A percentile compares a stretch with the other conserved stretches of the same genome.
phyloP scores from a whole-genome alignment of 164 flowering plant genomes.

The Berberis thunbergii region DNA sequence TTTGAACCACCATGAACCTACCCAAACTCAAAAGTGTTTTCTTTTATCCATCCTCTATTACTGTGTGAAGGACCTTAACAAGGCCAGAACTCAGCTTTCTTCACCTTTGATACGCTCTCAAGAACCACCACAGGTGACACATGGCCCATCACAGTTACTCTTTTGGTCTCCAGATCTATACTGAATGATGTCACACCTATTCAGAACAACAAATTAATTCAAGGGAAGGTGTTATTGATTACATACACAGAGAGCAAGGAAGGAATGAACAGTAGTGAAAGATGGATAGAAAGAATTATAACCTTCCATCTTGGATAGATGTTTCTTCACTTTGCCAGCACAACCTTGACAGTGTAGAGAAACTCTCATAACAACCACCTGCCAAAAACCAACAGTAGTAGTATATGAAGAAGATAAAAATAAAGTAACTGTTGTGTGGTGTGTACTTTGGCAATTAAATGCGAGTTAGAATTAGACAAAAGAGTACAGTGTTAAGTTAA shows the following conservation, averaged over 20 bases:
- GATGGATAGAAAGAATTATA: not conserved
- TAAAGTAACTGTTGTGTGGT: not conserved
- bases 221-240: too few species aligned
- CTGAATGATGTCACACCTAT: constrained; percentile 86
- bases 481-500: too few species aligned
- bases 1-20: too few species aligned
- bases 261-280: too few species aligned
- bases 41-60: not conserved
- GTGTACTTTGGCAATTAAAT: too few species aligned
- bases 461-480: too few species aligned
- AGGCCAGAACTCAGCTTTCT: constrained; percentile 73
- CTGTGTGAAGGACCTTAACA: not conserved
- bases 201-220: not conserved
- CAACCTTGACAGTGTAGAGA: constrained; percentile 91
- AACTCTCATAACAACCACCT: constrained; percentile 88
- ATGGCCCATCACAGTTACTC: constrained; percentile 81
- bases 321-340: constrained; percentile 85
- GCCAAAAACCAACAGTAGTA: constrained; percentile 1
- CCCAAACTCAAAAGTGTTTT: too few species aligned
- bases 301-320: constrained; percentile 93
- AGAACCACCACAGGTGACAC: constrained; percentile 64
- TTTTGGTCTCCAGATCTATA: constrained; percentile 69
- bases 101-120: constrained; percentile 78
- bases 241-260: too few species aligned
- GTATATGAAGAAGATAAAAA: not conserved